phyloP scores from a whole-genome alignment of 306 rosid species.

The Prunus kanzakura region DNA sequence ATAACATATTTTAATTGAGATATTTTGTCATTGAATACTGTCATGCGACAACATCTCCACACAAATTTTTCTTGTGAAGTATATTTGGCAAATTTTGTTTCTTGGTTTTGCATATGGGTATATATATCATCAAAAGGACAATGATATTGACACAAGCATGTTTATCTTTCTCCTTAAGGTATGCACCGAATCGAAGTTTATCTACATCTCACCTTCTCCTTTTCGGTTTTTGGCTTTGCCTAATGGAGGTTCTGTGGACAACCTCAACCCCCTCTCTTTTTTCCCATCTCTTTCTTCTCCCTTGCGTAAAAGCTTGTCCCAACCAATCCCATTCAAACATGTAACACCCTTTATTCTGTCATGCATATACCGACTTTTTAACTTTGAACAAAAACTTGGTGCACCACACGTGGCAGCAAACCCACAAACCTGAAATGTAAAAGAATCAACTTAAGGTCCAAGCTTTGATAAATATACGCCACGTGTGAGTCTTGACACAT shows the following conservation, averaged over 20 bases:
- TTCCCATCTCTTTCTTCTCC: constrained; percentile 21
- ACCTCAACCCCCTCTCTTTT: neutral
- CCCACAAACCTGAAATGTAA: neutral
- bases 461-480: neutral
- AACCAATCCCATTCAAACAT: neutral
- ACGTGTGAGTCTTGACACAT: neutral
- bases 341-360: no score
- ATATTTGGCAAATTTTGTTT: neutral
- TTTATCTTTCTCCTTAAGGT: neutral
- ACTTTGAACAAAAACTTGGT: neutral
- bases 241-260: constrained; percentile 28
- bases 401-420: constrained; percentile 18
- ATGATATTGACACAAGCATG: neutral
- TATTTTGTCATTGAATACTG: no score
- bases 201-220: neutral
- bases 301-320: constrained; percentile 35
- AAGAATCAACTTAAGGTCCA: neutral
- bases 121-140: neutral
- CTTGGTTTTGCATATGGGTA: neutral
- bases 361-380: neutral
- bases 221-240: neutral
- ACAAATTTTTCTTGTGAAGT: no score
- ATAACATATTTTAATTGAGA: no score
- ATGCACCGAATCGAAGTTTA: neutral
- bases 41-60: no score